These are phyloP conservation scores for Umbelopsis sp. DNA, from an alignment of 192 early-diverging fungal genomes.

Conservation along the genomic window DNA sequence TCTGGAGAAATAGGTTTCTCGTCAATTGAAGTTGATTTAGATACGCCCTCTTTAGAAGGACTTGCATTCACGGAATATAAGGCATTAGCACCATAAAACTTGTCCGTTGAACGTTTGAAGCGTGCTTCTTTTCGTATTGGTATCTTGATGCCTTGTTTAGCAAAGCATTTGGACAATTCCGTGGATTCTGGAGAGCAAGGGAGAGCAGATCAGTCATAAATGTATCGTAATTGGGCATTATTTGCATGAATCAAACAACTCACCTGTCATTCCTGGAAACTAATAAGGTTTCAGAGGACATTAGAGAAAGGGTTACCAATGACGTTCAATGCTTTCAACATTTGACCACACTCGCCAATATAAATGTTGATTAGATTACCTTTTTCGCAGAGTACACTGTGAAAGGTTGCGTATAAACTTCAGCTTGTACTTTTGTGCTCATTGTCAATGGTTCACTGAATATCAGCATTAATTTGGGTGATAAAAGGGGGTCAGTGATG, in stretches of 20 bases:
- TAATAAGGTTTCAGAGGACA: background rate
- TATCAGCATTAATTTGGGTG: too few species aligned
- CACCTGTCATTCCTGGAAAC: constrained; percentile 67
- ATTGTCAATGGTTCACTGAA: constrained; percentile 21
- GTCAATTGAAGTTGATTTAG: background rate
- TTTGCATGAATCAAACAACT: background rate
- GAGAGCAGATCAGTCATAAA: background rate
- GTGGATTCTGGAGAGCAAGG: constrained; percentile 59
- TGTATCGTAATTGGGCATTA: too few species aligned
- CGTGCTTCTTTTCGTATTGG: constrained; percentile 65
- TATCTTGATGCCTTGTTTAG: constrained; percentile 78
- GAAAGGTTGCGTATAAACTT: constrained; percentile 64
- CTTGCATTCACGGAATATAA: background rate
- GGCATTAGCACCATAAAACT: constrained; percentile 17
- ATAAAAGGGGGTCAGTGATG: too few species aligned
- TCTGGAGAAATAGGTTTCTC: background rate
- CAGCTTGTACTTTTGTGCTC: constrained; percentile 42
- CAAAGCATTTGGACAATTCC: constrained; percentile 70
- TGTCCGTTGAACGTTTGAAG: constrained; percentile 12
- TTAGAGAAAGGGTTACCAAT: too few species aligned
- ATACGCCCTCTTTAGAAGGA: background rate
- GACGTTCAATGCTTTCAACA: too few species aligned
- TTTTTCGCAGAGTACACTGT: constrained; percentile 77
- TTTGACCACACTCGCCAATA: too few species aligned
- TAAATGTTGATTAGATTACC: constrained; percentile 5